Percentiles rank a stretch among this genome's conserved stretches.
phyloP scores from a whole-genome alignment of 1,284 basidiomycete genomes.

The Leccinum subrobustum region DNA sequence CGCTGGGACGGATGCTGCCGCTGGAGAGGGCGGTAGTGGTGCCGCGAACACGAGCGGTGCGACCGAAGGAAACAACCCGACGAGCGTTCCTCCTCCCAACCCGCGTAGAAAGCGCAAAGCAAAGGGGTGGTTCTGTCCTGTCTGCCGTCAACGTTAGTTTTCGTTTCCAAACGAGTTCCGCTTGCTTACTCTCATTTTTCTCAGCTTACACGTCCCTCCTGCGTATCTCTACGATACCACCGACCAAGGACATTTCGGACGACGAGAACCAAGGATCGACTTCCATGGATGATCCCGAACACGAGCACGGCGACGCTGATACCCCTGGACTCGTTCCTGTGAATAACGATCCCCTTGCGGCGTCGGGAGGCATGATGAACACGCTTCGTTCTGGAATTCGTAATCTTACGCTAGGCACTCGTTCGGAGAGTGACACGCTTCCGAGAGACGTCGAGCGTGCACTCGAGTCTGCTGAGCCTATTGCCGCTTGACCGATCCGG shows the following conservation, averaged over 20 bases:
- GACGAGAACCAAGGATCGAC: slow-evolving; percentile 36
- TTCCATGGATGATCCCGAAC: slow-evolving; percentile 35
- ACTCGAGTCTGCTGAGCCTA: slow-evolving; percentile 15
- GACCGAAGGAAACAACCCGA: slow-evolving; percentile 23
- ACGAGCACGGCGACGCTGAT: slow-evolving; percentile 19
- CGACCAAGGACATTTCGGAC: slow-evolving; percentile 43
- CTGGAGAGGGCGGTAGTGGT: slow-evolving; percentile 20
- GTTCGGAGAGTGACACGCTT: slow-evolving; percentile 25
- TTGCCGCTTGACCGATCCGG: slow-evolving; percentile 12
- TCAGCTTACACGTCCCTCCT: slow-evolving; percentile 85
- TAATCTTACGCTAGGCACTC: slow-evolving; percentile 23
- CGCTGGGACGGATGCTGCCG: slow-evolving; percentile 5
- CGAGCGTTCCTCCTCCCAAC: slow-evolving; percentile 33
- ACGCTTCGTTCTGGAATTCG: slow-evolving; percentile 36
- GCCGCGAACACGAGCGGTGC: slow-evolving; percentile 20
- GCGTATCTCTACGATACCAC: slow-evolving; percentile 75
- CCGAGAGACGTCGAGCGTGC: slow-evolving; percentile 40
- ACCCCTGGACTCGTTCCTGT: neutral
- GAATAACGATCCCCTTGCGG: slow-evolving; percentile 16
- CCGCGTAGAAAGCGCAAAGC: slow-evolving; percentile 81
- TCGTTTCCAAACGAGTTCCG: neutral
- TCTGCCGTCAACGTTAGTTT: slow-evolving; percentile 81
- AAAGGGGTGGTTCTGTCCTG: slow-evolving; percentile 94
- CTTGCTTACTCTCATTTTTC: neutral
- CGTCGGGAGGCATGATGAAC: slow-evolving; percentile 31